A percentile compares a stretch with the other conserved stretches of the same genome.
Conservation (phyloP, 176 grass and related monocot species). For the Oropetium thomaeum region DNA sequence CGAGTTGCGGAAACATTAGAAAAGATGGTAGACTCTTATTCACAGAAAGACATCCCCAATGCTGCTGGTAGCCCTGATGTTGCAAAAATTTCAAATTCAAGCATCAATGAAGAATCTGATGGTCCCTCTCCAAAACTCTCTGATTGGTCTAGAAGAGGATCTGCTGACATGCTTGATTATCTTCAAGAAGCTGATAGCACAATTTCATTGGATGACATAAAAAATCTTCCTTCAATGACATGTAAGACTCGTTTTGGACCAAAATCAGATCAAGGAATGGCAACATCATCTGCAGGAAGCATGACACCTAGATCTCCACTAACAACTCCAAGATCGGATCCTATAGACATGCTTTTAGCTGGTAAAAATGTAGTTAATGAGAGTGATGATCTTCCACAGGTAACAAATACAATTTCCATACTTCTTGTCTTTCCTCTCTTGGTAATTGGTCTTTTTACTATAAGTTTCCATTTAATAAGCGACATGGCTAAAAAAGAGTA, state of each 20-base stretch:
- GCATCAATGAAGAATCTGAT: constrained; percentile 89
- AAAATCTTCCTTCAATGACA: constrained; percentile 79
- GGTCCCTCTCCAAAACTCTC: constrained; percentile 79
- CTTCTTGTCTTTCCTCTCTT: not conserved
- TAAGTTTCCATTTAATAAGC: not conserved
- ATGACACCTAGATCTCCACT: constrained; percentile 97
- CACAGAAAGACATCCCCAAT: constrained; percentile 69
- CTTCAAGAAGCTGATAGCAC: constrained; percentile 77
- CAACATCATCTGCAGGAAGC: constrained; percentile 90
- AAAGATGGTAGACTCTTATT: constrained; percentile 75
- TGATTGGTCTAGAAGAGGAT: constrained; percentile 83
- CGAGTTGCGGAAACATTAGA: constrained; percentile 89
- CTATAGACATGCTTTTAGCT: constrained; percentile 91
- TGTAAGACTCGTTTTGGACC: constrained; percentile 93
- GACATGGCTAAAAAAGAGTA: constrained; percentile 9
- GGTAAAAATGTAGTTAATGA: constrained; percentile 72
- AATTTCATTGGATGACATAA: constrained; percentile 87
- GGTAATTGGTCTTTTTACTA: constrained; percentile 1
- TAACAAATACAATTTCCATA: constrained; percentile 6
- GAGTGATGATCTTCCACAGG: constrained; percentile 82
- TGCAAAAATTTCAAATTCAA: constrained; percentile 75
- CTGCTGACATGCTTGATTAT: constrained; percentile 86
- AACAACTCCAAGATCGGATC: constrained; percentile 77
- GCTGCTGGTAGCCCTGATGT: constrained; percentile 57
- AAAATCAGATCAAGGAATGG: constrained; percentile 96